Evolutionary conservation across 192 early-diverging fungal species (phyloP), one percentile per base, ranked within the genome.

Genomic region (Coemansia sp.): DNA sequence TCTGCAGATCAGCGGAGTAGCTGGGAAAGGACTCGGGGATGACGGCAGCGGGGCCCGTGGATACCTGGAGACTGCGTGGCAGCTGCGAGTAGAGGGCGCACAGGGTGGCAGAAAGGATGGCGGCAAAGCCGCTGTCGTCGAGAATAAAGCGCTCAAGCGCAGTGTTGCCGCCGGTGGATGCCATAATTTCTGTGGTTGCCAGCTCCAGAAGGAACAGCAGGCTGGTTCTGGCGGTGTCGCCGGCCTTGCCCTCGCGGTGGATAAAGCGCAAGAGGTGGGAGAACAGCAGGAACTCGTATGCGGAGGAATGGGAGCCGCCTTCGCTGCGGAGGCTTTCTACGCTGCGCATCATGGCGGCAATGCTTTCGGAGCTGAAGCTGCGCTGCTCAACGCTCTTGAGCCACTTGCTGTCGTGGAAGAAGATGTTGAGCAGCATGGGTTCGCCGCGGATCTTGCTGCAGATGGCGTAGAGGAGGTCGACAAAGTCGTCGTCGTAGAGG

Each of bases 21-120:
- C 67, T 78, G 50, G 65, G 71, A 30, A 74, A 81, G 10, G 82
- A 74, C 55, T 70, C 71, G 7, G 67, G 81, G 14, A 72, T 71
- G 33, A 77, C 68, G 4, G 73, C 73, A n/a, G 68, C 59, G 8
- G 70, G 67, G 3, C 67, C 61, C 2, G 50, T 57, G 20, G 85
- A 68, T 10, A 92, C 82, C 29, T 85, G 79, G 36, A 92, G 65
- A 50, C 88, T 87, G 48, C 87, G 82, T 11, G 96, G 94, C 17
- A 98, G 84, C 68, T 94, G 94, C 6, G 92, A 92, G 75, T 91
- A 96, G 28, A 95, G 76, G 4, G 92, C 92, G 36, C 94, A 92
- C 27, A 98, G 81, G 1, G 92, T 90, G 11, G 94, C 92, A 4
- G 87, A 84, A 65, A 94, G 82, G 31, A 92, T 86, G 4, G 88